phyloP scores from a whole-genome alignment of 352 stramenopile species.

The Phytophthora vignae region DNA sequence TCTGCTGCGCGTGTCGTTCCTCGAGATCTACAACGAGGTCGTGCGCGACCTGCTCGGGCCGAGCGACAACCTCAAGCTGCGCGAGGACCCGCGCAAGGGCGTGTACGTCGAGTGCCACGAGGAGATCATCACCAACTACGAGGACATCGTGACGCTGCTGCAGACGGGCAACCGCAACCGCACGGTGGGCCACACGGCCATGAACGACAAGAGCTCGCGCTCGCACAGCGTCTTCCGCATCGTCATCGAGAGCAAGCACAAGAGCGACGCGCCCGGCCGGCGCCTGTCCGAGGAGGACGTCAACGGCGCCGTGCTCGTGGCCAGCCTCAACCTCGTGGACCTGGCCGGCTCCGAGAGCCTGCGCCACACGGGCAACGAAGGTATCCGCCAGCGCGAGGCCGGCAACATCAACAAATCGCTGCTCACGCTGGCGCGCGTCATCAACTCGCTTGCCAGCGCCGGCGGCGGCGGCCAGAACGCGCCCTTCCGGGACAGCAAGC shows the following conservation, averaged over 20 bases:
- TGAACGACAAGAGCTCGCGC: slow-evolving; percentile 85
- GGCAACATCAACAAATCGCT: slow-evolving; percentile 98
- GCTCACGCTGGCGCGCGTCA: slow-evolving; percentile 95
- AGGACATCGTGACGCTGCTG: slow-evolving; percentile 69
- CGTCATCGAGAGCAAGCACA: slow-evolving; percentile 86
- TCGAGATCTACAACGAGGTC: slow-evolving; percentile 99
- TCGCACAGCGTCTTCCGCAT: slow-evolving; percentile 89
- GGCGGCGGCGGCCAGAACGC: slow-evolving; percentile 48
- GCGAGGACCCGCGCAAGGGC: slow-evolving; percentile 94
- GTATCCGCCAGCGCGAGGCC: slow-evolving; percentile 95
- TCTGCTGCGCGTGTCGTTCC: slow-evolving; percentile 96
- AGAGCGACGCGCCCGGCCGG: slow-evolving; percentile 36
- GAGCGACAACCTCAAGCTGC: slow-evolving; percentile 68
- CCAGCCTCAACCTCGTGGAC: slow-evolving; percentile 97
- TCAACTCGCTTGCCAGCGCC: slow-evolving; percentile 78
- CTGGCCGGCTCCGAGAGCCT: slow-evolving; percentile 98
- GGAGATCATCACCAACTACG: slow-evolving; percentile 90
- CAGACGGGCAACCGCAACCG: slow-evolving; percentile 73
- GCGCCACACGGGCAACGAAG: slow-evolving; percentile 94
- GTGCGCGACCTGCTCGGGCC: slow-evolving; percentile 94
- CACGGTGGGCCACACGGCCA: slow-evolving; percentile 72
- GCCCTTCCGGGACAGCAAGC: slow-evolving; percentile 91
- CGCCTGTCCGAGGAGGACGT: slow-evolving; percentile 74
- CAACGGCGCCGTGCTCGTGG: slow-evolving; percentile 91
- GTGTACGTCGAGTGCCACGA: slow-evolving; percentile 98